Evolutionary conservation across 768 basidiomycete genomes (phyloP).

Genomic region (Cubamyces sp.): DNA sequence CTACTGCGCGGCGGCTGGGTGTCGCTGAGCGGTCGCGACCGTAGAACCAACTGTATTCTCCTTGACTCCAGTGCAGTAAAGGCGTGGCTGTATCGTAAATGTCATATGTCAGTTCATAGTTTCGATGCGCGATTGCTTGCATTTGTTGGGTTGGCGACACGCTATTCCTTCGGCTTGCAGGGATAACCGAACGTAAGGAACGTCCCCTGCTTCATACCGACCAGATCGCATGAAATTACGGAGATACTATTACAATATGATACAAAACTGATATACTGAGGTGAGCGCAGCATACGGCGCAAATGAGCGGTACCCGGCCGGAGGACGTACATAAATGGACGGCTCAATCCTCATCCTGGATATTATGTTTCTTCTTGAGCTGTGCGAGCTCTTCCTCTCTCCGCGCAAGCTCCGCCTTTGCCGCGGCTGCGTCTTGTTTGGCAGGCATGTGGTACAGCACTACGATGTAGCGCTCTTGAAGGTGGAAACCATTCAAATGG

Average conservation of each 20-base stretch:
- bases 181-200: no score
- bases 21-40: not conserved
- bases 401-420: constrained; percentile 88
- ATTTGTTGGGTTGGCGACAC: no score
- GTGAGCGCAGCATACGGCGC: no score
- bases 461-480: constrained; percentile 98
- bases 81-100: no score
- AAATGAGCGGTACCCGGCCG: not conserved
- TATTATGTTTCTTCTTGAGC: constrained; percentile 85
- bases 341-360: constrained; percentile 67
- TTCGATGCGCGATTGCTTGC: no score
- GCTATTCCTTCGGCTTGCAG: no score
- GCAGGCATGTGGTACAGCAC: constrained; percentile 98
- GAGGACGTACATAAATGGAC: not conserved
- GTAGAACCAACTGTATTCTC: no score
- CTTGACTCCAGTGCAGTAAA: no score
- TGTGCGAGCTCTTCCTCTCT: constrained; percentile 89
- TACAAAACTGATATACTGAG: not conserved
- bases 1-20: constrained; percentile 40
- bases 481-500: constrained; percentile 96
- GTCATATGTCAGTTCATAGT: no score
- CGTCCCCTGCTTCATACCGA: no score
- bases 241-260: not conserved
- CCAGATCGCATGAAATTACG: no score
- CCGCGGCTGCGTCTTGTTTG: constrained; percentile 93